Percentiles rank a stretch among this genome's conserved stretches.
phyloP scores from a whole-genome alignment of 2,329 filamentous ascomycete species.

The Coniosporium uncinatum region DNA sequence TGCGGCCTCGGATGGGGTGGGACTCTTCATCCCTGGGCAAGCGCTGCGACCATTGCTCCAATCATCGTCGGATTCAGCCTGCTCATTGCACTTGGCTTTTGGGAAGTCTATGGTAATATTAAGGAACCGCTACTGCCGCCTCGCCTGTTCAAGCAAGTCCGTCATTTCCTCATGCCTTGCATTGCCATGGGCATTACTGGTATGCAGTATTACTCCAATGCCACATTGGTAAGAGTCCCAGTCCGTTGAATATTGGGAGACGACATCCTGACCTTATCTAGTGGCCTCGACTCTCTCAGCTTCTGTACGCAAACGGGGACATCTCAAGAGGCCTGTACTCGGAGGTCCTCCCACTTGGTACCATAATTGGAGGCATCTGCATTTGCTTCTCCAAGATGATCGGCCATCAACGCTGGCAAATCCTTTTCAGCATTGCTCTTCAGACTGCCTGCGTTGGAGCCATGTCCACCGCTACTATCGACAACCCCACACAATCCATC shows the following conservation, averaged over 20 bases:
- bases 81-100: constrained; percentile 17
- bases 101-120: constrained; percentile 16
- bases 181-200: constrained; percentile 14
- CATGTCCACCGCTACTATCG: constrained; percentile 22
- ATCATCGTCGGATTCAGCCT: constrained; percentile 18
- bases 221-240: too few relatives aligned
- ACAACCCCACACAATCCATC: constrained; percentile 26
- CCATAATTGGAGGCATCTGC: constrained; percentile 14
- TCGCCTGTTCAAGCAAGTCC: constrained; percentile 17
- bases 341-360: constrained; percentile 9
- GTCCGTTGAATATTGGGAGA: too few relatives aligned
- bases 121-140: constrained; percentile 20
- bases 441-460: constrained; percentile 29
- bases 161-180: constrained; percentile 12
- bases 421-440: constrained; percentile 21
- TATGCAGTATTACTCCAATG: constrained; percentile 20
- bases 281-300: constrained; percentile 16
- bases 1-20: constrained; percentile 19
- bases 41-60: constrained; percentile 14
- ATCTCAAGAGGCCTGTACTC: constrained; percentile 18
- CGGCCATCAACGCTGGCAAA: constrained; percentile 28
- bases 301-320: constrained; percentile 13
- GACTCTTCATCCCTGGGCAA: constrained; percentile 16
- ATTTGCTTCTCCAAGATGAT: too few relatives aligned
- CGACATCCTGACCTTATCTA: too few relatives aligned